Base-by-base conservation (phyloP, 805 yeast species). In the Candida stauntonica region DNA sequence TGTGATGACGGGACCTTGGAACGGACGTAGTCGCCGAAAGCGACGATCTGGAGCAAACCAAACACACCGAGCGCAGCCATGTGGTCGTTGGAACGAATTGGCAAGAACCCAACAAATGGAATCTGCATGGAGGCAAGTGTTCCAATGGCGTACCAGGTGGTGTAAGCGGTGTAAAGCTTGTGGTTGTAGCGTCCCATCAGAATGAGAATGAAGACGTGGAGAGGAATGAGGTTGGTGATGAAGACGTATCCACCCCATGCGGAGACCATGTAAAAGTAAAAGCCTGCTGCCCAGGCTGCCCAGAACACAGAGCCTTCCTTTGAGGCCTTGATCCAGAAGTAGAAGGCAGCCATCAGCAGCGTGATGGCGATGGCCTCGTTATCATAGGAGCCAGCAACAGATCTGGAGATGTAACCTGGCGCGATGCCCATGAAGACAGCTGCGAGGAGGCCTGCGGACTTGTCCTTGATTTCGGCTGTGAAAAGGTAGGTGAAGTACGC, bases 171-270 rank as follows among this genome's bases (percentile, higher is more conserved):
- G 62, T 93, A 93, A 41, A 93, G 61, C 49, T 80, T 78, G 52
- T 80, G 80, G 51, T 76, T 76, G 64, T 88, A 93, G 57, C 99
- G 81, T 36, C 99, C 99, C 98, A 93, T 93, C 49, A 86, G 66
- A 37, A 93, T 65, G 58, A 93, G 70, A 35, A 87, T 89, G 57
- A 93, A 89, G 18, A 89, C 88, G 61, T 93, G 99, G 52, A 93
- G 70, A 33, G 99, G 99, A 54, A 93, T 87, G 72, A 94, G 79
- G 67, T 93, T 93, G 43, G 99, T 93, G 66, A 93, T 94, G 71
- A 93, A 93, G 36, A 94, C 99, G 60, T 93, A 93, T 19, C 99
- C 99, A 70, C 99, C 99, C 99, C 99, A 55, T 11, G 99, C 99
- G 33, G 95, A 81, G 36, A 93, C 99, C 99, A 93, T 93, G 72